Evolutionary conservation across 176 grass and related monocot species (phyloP), one percentile per base, ranked within the genome.

Genomic region (Oryza australiensis): DNA sequence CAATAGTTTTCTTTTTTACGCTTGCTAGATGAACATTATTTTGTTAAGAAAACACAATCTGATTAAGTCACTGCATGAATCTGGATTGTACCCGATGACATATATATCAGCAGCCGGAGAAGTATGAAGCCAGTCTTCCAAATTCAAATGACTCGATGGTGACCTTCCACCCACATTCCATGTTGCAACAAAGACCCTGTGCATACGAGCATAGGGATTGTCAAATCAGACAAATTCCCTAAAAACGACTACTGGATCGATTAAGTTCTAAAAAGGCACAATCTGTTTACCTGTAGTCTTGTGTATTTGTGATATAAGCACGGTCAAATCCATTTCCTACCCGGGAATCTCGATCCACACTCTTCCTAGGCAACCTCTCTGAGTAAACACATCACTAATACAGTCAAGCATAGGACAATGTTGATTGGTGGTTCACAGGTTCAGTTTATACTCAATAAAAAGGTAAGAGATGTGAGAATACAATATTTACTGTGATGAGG

Each of bases 121-220:
- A 86, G 95, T 90, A 91, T 93, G 92, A 45, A 98, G 86, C 90
- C 92, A 98, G 70, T 98, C 95, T 35, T 93, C 90, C 26, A 98
- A 75, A 69, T 91, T 93, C 87, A 98, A 76, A 85, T 93, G 89
- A 88, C 84, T 92, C 0, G 95, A 89, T 37, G 95, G 92, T 68
- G 95, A 94, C 80, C 85, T 91, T 69, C 95, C 95, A 41, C 95
- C 95, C 76, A 98, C 95, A 93, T 98, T 98, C 95, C 95, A 98
- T 73, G 95, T 98, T 26, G 67, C 88, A 76, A 81, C 95, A 13
- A 98, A 98, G 48, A 93, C 84, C 86, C 95, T 98, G 77, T 14
- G 40, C 0, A 3, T 32, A 69, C 1, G 38, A 86, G 74, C 68
- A 82, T 16, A 62, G 68, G 60, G 38, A 74, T 60, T 66, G 73